A percentile compares a stretch with the other conserved stretches of the same genome.
These are phyloP conservation scores for Penicillium sp. DNA, from an alignment of 2,329 filamentous ascomycete species.

Conservation along the genomic window DNA sequence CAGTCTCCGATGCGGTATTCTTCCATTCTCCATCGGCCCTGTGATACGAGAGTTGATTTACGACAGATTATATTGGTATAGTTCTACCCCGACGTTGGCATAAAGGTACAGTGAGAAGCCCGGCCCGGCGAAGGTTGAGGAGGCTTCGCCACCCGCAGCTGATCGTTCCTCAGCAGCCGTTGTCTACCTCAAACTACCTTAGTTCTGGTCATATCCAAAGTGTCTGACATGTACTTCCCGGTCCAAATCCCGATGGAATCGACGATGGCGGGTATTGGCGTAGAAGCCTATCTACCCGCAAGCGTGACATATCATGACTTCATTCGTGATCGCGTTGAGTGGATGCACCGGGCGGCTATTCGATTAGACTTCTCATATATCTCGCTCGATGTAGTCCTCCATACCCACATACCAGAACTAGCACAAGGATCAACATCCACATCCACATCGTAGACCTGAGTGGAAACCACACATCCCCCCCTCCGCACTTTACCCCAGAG, in stretches of 20 bases:
- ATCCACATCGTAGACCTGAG: not conserved
- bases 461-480: not conserved
- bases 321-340: not conserved
- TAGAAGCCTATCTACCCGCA: not conserved
- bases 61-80: not conserved
- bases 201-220: not conserved
- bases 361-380: not conserved
- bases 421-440: not conserved
- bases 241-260: not conserved
- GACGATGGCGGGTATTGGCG: not conserved
- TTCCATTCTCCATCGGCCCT: not conserved
- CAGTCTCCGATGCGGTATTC: not conserved
- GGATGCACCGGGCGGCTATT: not conserved
- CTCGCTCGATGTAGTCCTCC: not conserved
- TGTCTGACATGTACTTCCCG: not conserved
- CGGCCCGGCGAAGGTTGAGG: not conserved
- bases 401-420: not conserved
- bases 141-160: not conserved
- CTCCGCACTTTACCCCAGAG: not conserved
- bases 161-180: not conserved
- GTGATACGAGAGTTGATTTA: too few species aligned
- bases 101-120: not conserved
- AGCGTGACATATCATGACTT: not conserved
- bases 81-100: not conserved
- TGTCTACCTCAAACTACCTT: not conserved